Evolutionary conservation across 352 stramenopile species (phyloP).

Genomic region (Phytopythium kandeliae): DNA sequence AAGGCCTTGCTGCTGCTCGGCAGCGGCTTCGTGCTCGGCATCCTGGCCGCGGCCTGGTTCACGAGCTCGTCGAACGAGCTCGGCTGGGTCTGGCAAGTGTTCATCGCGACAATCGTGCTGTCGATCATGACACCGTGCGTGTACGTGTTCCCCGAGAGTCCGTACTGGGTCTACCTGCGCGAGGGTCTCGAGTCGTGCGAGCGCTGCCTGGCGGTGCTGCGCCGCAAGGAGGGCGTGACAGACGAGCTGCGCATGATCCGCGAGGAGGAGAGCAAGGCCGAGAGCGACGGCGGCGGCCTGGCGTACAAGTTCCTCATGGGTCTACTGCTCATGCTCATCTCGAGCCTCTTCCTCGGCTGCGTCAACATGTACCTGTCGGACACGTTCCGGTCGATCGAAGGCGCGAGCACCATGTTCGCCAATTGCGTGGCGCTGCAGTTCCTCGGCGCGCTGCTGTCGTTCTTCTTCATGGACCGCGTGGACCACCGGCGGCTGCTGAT

Average conservation of each 20-base stretch:
- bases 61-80: conserved; percentile 64
- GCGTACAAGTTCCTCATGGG: conserved; percentile 66
- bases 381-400: conserved; percentile 46
- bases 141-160: conserved; percentile 83
- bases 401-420: conserved; percentile 73
- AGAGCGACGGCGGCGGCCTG: conserved; percentile 22
- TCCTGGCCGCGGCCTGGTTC: conserved; percentile 59
- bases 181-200: conserved; percentile 73
- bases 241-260: conserved; percentile 77
- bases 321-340: conserved; percentile 66
- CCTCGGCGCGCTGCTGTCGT: conserved; percentile 67
- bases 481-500: conserved; percentile 72
- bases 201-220: conserved; percentile 59
- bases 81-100: conserved; percentile 84
- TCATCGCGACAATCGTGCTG: conserved; percentile 69
- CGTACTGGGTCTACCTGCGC: conserved; percentile 81
- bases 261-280: conserved; percentile 48
- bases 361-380: conserved; percentile 76
- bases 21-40: conserved; percentile 61
- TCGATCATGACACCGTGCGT: conserved; percentile 75
- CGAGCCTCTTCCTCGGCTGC: conserved; percentile 49
- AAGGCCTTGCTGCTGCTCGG: conserved; percentile 75
- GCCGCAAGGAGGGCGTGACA: conserved; percentile 67
- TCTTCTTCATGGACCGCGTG: conserved; percentile 83
- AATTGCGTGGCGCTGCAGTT: conserved; percentile 72